Percentiles rank a stretch among this genome's conserved stretches.
These are phyloP conservation scores for Pouteria glomerata DNA, from an alignment of 148 eudicot species.

Conservation along the genomic window DNA sequence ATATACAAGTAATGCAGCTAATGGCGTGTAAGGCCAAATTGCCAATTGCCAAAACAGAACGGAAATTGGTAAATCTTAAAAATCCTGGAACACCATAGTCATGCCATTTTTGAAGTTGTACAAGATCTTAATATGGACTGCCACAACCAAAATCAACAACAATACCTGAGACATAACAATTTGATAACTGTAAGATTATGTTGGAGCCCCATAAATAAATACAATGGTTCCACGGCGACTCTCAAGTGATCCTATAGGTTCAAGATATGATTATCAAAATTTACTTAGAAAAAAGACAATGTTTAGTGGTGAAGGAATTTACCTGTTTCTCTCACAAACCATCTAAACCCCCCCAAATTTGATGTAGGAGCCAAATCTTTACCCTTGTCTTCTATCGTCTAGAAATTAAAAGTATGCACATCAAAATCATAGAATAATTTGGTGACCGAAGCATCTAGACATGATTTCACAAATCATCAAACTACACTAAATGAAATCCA, in stretches of 20 bases:
- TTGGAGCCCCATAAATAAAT: slow-evolving; percentile 96
- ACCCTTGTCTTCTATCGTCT: slow-evolving; percentile 94
- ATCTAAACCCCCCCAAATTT: slow-evolving; percentile 68
- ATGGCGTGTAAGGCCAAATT: background rate
- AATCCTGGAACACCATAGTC: background rate
- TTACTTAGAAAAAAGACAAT: background rate
- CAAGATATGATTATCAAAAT: background rate
- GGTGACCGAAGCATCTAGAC: background rate
- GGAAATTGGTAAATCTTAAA: background rate
- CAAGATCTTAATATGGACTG: background rate
- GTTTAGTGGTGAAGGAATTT: background rate
- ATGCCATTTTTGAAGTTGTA: background rate
- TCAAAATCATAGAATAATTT: background rate
- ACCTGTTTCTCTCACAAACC: slow-evolving; percentile 99
- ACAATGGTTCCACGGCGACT: slow-evolving; percentile 76
- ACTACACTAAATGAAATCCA: background rate
- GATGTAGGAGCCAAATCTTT: slow-evolving; percentile 76
- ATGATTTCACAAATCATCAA: background rate
- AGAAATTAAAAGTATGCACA: slow-evolving; percentile 11
- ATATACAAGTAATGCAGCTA: background rate
- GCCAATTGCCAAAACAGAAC: background rate
- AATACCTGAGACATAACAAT: slow-evolving; percentile 94
- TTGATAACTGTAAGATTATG: slow-evolving; percentile 93
- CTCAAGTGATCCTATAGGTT: slow-evolving; percentile 60
- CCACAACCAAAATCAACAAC: slow-evolving; percentile 5